A percentile compares a stretch with the other conserved stretches of the same genome.
Conservation (phyloP, 1,284 basidiomycete species). For the Fomitopsis betulina region DNA sequence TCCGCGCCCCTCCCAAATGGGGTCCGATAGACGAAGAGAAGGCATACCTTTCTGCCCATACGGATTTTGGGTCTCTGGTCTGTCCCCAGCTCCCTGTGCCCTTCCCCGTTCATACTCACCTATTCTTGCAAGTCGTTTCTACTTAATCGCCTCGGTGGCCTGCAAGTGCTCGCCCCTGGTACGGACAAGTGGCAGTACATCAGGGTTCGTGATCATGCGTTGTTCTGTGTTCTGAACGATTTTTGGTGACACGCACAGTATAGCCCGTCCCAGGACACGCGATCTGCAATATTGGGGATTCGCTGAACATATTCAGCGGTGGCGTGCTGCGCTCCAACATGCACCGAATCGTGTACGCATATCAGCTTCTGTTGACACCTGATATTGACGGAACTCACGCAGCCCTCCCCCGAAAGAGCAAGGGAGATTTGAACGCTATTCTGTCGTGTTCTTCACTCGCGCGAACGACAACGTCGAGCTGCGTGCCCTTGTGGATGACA, state of each 20-base stretch:
- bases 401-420: conserved; percentile 25
- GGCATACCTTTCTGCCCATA: conserved; percentile 5
- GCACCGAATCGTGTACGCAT: conserved; percentile 25
- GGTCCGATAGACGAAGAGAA: conserved; percentile 4
- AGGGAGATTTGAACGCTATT: conserved; percentile 22
- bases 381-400: background rate
- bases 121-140: conserved; percentile 43
- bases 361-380: background rate
- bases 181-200: conserved; percentile 63
- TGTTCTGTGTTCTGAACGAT: too few species aligned
- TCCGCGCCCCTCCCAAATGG: conserved; percentile 1
- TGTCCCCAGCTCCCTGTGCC: background rate
- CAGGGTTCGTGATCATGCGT: conserved; percentile 32
- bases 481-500: conserved; percentile 13
- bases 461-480: conserved; percentile 23
- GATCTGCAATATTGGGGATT: conserved; percentile 31
- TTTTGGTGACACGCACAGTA: background rate
- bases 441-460: conserved; percentile 30
- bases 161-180: conserved; percentile 62
- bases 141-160: conserved; percentile 66
- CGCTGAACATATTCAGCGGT: conserved; percentile 30
- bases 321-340: conserved; percentile 29
- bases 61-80: conserved; percentile 11
- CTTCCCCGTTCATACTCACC: too few species aligned
- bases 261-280: conserved; percentile 22